Conservation (phyloP, 345 rosid genomes). For the Trapa bicornis region DNA sequence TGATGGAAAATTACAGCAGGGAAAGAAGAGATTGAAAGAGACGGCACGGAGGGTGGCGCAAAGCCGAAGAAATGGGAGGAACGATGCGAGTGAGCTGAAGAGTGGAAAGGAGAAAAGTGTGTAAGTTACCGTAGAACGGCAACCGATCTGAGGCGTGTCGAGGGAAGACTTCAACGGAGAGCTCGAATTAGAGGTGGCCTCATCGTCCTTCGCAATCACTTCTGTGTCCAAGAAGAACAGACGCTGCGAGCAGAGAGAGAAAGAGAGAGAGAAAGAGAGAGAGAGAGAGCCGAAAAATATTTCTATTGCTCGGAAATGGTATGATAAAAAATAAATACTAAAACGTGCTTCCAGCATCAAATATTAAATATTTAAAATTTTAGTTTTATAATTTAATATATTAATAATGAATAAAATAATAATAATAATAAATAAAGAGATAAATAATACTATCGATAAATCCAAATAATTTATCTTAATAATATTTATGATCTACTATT, state of each 20-base stretch:
- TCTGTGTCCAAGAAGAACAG: slow-evolving; percentile 3
- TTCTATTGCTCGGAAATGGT: neutral
- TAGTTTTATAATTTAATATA: no score
- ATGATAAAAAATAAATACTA: neutral
- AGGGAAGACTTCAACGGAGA: neutral
- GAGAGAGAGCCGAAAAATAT: slow-evolving; percentile 3
- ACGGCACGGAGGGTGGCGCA: neutral
- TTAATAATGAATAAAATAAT: neutral
- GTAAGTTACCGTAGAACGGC: neutral
- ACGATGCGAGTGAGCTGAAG: neutral
- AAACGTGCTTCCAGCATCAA: neutral
- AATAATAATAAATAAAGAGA: no score
- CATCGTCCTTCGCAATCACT: slow-evolving; percentile 1
- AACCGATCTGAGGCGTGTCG: slow-evolving; percentile 2
- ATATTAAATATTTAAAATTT: no score
- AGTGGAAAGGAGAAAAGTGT: no score
- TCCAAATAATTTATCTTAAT: no score
- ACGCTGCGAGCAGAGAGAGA: slow-evolving; percentile 2
- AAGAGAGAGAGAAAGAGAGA: slow-evolving; percentile 2
- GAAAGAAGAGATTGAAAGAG: no score
- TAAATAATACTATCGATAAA: no score
- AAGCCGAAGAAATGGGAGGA: neutral
- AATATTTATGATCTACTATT: no score
- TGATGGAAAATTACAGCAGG: neutral
- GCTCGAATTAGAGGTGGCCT: slow-evolving; percentile 1